Base-by-base conservation (phyloP, 352 stramenopile species). In the Elongisporangium senticosum region DNA sequence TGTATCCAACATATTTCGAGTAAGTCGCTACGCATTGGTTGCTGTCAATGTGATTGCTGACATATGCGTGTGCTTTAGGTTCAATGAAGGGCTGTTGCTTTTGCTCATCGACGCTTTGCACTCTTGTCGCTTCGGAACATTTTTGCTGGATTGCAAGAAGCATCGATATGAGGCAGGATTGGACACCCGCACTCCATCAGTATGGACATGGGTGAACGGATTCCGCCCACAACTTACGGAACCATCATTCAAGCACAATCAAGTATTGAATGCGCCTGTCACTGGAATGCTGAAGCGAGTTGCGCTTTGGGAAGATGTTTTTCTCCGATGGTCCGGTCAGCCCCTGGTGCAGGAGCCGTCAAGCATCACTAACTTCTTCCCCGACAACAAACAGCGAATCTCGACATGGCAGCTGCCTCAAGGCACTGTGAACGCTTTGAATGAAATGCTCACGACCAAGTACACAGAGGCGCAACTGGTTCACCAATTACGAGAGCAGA, bases 111-210 rank as follows among this genome's bases (percentile, higher is more conserved):
- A 99, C 56, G 92, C 98, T 49, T 67, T 99, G 22, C 97, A 99
- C 71, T 98, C 90, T 14, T 98, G 96, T 65, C 94, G 96, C 37
- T 99, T 99, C 68, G 97, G 96, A 15, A 99, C 92, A 14, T 97
- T 99, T 54, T 74, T 99, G 37, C 97, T 97, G 54, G 95, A 99
- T 77, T 98, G 87, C 59, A 96, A 96, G 63, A 90, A 93, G 58
- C 77, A 87, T 17, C 78, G 86, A 0, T 55, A 74, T 4, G 76
- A 87, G 24, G 76, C 75, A 0, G 73, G 75, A 26, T 56, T 95
- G 21, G 63, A 84, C 40, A 80, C 73, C 22, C 74, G 79, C 15
- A 95, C 86, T 11, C 56, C 70, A 2, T 93, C 83, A 3, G 79
- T 91, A 1, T 95, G 86, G 86, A 89, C 86, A 22, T 93, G 77